These are phyloP conservation scores for Hypoxylon sp. DNA, from an alignment of 2,329 filamentous ascomycete genomes.

Conservation along the genomic window DNA sequence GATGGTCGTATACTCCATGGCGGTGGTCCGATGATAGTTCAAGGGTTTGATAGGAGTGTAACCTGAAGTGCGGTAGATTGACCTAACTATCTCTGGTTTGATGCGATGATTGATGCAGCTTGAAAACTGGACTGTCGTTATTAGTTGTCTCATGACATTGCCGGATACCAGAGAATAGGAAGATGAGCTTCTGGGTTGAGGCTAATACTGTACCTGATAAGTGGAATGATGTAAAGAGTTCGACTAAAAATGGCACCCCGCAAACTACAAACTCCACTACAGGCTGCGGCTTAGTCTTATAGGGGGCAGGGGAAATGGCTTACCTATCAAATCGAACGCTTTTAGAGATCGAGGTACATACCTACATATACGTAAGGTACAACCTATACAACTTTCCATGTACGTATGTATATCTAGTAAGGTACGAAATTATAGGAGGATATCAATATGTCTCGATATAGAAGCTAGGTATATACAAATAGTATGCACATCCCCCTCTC, in stretches of 20 bases:
- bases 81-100: neutral
- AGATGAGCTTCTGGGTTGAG: constrained; percentile 6
- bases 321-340: neutral
- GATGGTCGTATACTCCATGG: constrained; percentile 61
- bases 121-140: neutral
- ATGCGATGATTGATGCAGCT: neutral
- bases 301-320: neutral
- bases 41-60: neutral
- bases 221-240: constrained; percentile 8
- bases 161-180: neutral
- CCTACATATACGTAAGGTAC: neutral
- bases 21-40: neutral
- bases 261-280: constrained; percentile 14
- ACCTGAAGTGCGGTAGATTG: neutral
- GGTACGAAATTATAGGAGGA: neutral
- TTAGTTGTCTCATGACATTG: neutral
- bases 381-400: no score
- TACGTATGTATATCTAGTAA: neutral
- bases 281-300: neutral
- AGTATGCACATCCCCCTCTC: constrained; percentile 4
- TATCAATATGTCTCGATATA: constrained; percentile 5
- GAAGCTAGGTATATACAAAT: constrained; percentile 29
- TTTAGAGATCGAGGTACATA: neutral
- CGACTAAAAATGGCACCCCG: constrained; percentile 27
- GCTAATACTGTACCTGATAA: constrained; percentile 7